Percentiles rank a stretch among this genome's conserved stretches.
Evolutionary conservation across 192 early-diverging fungal species (phyloP).

Genomic region (Hyaloraphidium curvatum): DNA sequence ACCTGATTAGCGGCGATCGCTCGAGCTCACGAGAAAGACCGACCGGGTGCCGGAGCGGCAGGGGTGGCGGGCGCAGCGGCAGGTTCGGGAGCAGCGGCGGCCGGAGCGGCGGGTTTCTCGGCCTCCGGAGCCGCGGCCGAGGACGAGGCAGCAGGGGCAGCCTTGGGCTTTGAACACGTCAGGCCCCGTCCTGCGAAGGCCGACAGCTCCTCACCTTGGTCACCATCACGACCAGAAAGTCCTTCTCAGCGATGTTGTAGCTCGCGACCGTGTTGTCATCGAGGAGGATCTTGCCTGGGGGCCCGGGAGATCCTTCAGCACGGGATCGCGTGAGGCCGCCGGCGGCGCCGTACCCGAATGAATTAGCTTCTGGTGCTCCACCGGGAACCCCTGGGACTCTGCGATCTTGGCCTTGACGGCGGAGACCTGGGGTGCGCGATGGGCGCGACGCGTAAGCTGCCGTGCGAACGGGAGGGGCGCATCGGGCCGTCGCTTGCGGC

Average conservation of each 20-base stretch:
- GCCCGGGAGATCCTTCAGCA: not conserved
- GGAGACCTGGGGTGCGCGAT: constrained; percentile 29
- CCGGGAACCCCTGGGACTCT: constrained; percentile 43
- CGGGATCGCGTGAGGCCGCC: not conserved
- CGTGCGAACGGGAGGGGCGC: too few species aligned
- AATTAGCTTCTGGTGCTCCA: constrained; percentile 67
- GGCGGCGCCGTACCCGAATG: constrained; percentile 40
- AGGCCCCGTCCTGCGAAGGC: not conserved
- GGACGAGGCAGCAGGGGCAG: not conserved
- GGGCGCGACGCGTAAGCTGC: not conserved
- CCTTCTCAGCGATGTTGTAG: constrained; percentile 67
- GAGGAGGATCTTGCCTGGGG: constrained; percentile 65
- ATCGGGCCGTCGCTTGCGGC: too few species aligned
- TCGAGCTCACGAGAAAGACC: constrained; percentile 18
- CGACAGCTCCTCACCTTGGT: constrained; percentile 40
- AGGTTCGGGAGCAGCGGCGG: constrained; percentile 15
- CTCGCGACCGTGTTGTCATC: constrained; percentile 54
- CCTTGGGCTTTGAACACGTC: constrained; percentile 20
- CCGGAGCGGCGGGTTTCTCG: constrained; percentile 7
- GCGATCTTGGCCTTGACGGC: constrained; percentile 63
- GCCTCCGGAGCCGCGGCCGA: constrained; percentile 11
- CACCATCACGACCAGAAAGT: constrained; percentile 91
- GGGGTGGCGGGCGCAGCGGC: constrained; percentile 15
- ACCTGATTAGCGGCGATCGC: too few species aligned
- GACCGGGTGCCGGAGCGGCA: constrained; percentile 19